Evolutionary conservation across 1,284 basidiomycete species (phyloP).

Genomic region (Stereum hirsutum): DNA sequence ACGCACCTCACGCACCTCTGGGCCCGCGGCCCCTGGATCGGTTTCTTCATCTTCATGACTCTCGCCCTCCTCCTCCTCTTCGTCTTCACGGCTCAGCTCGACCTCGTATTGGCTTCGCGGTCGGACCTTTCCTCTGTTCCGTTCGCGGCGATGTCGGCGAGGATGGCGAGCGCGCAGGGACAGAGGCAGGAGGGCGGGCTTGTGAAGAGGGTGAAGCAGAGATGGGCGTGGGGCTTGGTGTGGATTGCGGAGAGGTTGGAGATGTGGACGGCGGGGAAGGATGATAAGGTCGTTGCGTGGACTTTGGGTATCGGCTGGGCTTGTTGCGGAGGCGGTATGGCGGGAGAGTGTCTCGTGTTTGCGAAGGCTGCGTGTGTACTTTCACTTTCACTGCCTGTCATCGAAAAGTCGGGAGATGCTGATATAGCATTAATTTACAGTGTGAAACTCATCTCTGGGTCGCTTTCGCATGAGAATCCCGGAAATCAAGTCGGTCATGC

Average conservation of each 20-base stretch:
- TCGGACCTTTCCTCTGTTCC: constrained; percentile 53
- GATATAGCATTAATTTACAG: constrained; percentile 24
- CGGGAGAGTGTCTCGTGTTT: constrained; percentile 84
- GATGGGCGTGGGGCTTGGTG: constrained; percentile 39
- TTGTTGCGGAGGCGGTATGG: constrained; percentile 81
- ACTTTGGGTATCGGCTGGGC: constrained; percentile 90
- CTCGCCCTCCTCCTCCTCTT: constrained; percentile 58
- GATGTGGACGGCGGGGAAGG: constrained; percentile 65
- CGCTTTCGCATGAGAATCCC: constrained; percentile 64
- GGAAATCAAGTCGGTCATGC: constrained; percentile 83
- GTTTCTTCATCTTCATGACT: constrained; percentile 78
- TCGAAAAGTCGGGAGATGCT: background rate
- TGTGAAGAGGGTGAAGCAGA: constrained; percentile 20
- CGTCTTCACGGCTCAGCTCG: constrained; percentile 56
- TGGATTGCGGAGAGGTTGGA: constrained; percentile 61
- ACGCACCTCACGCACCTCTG: constrained; percentile 72
- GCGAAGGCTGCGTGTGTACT: constrained; percentile 75
- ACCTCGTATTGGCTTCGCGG: constrained; percentile 57
- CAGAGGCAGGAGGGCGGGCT: constrained; percentile 21
- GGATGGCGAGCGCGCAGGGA: constrained; percentile 14
- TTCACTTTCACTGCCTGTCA: constrained; percentile 12
- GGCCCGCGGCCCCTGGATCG: constrained; percentile 79
- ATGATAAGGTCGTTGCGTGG: constrained; percentile 81
- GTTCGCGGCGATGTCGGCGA: constrained; percentile 33
- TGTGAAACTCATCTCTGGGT: constrained; percentile 70